phyloP scores from a whole-genome alignment of 441 rosid species.

The Eugenia klotzschiana region DNA sequence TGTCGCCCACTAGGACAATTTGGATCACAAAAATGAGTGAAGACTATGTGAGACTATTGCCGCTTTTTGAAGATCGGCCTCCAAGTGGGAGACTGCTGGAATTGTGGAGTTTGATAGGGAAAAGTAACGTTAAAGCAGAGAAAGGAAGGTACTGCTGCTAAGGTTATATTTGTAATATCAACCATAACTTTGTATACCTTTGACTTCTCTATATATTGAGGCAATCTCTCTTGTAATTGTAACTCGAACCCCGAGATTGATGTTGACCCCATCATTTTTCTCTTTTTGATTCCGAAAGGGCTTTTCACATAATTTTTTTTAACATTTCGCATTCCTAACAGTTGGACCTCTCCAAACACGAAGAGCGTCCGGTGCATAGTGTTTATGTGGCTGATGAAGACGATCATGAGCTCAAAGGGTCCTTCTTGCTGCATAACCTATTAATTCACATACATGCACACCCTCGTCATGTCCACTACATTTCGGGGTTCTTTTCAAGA shows the following conservation, averaged over 20 bases:
- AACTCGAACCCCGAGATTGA: neutral
- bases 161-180: neutral
- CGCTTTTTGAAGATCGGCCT: neutral
- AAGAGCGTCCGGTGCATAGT: no score
- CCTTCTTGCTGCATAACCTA: neutral
- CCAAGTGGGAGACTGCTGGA: neutral
- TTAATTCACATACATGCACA: neutral
- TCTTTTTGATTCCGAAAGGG: neutral
- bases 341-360: neutral
- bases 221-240: neutral
- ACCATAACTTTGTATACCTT: neutral
- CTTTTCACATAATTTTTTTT: neutral
- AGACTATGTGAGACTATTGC: neutral
- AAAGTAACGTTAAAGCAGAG: neutral
- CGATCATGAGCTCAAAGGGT: neutral
- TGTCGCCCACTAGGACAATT: neutral
- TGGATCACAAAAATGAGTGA: neutral
- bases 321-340: neutral
- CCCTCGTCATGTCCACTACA: neutral
- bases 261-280: neutral
- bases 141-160: neutral
- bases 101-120: neutral
- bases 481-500: neutral
- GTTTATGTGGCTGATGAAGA: no score
- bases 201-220: neutral